Evolutionary conservation across 306 rosid genomes (phyloP), one percentile per base, ranked within the genome.

Genomic region (Casuarina cunninghamiana): DNA sequence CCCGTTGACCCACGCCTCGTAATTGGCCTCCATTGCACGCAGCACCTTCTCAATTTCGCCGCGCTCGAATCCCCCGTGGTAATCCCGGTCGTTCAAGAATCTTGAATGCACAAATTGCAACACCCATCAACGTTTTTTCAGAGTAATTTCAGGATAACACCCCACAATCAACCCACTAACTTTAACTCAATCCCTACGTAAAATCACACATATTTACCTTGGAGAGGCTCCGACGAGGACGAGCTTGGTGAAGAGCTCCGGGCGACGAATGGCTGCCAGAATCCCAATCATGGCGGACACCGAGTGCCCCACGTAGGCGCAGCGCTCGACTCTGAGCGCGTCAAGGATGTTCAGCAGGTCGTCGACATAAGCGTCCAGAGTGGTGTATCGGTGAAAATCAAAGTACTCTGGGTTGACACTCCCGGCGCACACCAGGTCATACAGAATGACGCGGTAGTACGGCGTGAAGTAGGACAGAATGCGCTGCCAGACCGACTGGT

Each of bases 351-450:
- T 39, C 62, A 95, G 85, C 77, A 95, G 81, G 85, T 95, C 99
- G 63, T 95, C 97, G 46, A 88, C 97, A 78, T 86, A 93, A 76
- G 97, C 88, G 69, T 95, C 97, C 48, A 95, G 97, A 7, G 95
- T 78, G 75, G 97, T 86, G 85, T 95, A 95, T 69, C 97, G 93
- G 72, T 83, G 85, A 87, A 86, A 95, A 73, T 95, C 94, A 71
- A 95, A 95, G 89, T 79, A 77, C 72, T 93, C 99, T 1, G 99
- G 99, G 89, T 93, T 95, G 81, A 95, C 99, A 51, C 97, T 95
- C 72, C 99, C 99, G 89, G 99, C 99, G 50, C 97, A 95, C n/a
- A 92, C 99, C 15, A 95, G 97, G 89, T 95, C 99, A 74, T 91
- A 93, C 48, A 92, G 93, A 61, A 95, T 80, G 89, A 95, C 93